Evolutionary conservation across 139 green algal genomes (phyloP), one percentile per base, ranked within the genome.

Genomic region (Penium margaritaceum): DNA sequence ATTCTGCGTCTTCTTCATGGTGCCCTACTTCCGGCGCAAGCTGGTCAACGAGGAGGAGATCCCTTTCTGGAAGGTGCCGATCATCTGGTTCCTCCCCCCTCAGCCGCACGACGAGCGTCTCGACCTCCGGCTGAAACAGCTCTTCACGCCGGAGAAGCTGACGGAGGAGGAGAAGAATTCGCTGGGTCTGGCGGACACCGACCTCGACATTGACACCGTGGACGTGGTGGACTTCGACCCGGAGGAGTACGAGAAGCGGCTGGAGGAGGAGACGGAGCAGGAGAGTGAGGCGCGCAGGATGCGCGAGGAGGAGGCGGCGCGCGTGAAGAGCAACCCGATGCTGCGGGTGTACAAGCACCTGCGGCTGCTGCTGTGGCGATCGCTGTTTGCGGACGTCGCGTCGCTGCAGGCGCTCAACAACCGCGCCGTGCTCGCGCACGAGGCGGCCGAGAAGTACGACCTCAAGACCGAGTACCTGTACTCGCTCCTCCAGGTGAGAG

Each of bases 401-500:
- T 29, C 15, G 0, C 24, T 60, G 51, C 51, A 60, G 51, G 24
- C 2, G 51, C 15, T 1, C 24, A 60, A 60, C 51, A 2, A 6
- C 5, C 24, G 51, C 14, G 51, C 51, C 14, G 21, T 60, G 21
- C 51, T n/a, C 17, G 51, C 51, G 51, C 51, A 60, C n/a, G 51
- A 60, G 51, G 51, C 30, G 51, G 51, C 51, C 14, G 14, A 94
- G 72, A 34, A 82, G 36, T 95, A 92, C 58, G 85, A 91, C 68
- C 43, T 69, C 0, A 70, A 74, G 37, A 80, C 82, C 1, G 88
- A 92, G 78, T 58, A 79, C 34, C 46, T 69, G 35, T 90, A 89
- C 81, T 44, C 47, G 62, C 88, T 85, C 17, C 43, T 78, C 15
- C 90, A 96, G n/a, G n/a, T n/a, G n/a, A n/a, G n/a, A n/a, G n/a